Percentiles rank a stretch among this genome's conserved stretches.
Evolutionary conservation across 1,139 yeast species (phyloP).

Genomic region (Meyerozyma sp.): DNA sequence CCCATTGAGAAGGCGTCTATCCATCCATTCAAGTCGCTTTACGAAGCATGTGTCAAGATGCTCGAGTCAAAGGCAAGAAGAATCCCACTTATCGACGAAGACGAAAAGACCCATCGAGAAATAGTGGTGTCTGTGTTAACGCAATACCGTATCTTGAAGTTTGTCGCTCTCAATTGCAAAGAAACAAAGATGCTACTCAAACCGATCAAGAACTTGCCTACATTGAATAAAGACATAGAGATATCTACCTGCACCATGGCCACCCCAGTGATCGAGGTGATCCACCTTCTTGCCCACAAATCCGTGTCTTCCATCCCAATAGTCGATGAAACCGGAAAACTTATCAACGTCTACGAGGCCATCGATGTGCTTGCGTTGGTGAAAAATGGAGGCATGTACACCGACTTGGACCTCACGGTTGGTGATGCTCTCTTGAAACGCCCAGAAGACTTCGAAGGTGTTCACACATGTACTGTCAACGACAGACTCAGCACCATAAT

Average conservation of each 20-base stretch:
- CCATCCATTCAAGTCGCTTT: slow-evolving; percentile 86
- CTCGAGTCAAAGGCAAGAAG: slow-evolving; percentile 85
- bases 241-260: slow-evolving; percentile 81
- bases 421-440: slow-evolving; percentile 96
- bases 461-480: slow-evolving; percentile 85
- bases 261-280: slow-evolving; percentile 93
- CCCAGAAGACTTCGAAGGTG: slow-evolving; percentile 97
- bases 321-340: slow-evolving; percentile 68
- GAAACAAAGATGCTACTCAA: slow-evolving; percentile 82
- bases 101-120: slow-evolving; percentile 88
- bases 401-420: slow-evolving; percentile 84
- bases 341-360: slow-evolving; percentile 92
- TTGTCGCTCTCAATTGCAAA: slow-evolving; percentile 92
- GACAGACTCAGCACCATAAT: slow-evolving; percentile 87
- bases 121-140: slow-evolving; percentile 94
- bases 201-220: slow-evolving; percentile 63
- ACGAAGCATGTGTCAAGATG: slow-evolving; percentile 94
- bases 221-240: slow-evolving; percentile 55
- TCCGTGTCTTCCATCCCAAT: slow-evolving; percentile 92
- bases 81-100: slow-evolving; percentile 91
- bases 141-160: slow-evolving; percentile 92
- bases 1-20: slow-evolving; percentile 86
- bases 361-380: slow-evolving; percentile 90
- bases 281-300: slow-evolving; percentile 70
- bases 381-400: slow-evolving; percentile 82